phyloP scores from a whole-genome alignment of 768 basidiomycete species.

The Hygrocybe punicea region DNA sequence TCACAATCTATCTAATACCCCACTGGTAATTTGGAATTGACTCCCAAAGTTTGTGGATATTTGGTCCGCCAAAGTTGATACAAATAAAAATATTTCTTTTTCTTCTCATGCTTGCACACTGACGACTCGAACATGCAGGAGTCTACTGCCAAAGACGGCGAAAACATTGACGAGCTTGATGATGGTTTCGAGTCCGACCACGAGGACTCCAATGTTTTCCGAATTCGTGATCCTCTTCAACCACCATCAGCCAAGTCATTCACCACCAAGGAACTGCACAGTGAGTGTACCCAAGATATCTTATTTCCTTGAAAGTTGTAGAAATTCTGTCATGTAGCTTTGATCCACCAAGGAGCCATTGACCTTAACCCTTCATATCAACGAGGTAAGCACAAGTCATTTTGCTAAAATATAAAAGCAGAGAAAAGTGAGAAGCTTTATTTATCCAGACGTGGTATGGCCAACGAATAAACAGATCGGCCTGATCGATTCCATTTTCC shows the following conservation, averaged over 20 bases:
- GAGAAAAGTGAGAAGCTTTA: too few relatives aligned
- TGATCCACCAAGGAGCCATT: slow-evolving; percentile 67
- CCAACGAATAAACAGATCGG: slow-evolving; percentile 62
- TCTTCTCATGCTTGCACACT: slow-evolving; percentile 6
- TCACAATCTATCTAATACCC: neutral
- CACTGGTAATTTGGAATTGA: too few relatives aligned
- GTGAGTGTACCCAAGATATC: slow-evolving; percentile 30
- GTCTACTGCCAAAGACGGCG: slow-evolving; percentile 22
- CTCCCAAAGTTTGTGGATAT: too few relatives aligned
- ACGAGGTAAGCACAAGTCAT: slow-evolving; percentile 45
- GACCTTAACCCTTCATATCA: slow-evolving; percentile 73
- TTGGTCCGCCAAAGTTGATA: neutral
- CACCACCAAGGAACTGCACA: slow-evolving; percentile 46
- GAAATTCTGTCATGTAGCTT: slow-evolving; percentile 34
- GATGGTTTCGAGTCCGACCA: slow-evolving; percentile 42
- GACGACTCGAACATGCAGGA: slow-evolving; percentile 7
- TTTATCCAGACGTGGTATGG: slow-evolving; percentile 86
- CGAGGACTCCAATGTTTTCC: slow-evolving; percentile 42
- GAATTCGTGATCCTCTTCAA: slow-evolving; percentile 40
- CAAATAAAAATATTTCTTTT: too few relatives aligned
- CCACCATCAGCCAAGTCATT: slow-evolving; percentile 41
- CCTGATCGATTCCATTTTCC: slow-evolving; percentile 74
- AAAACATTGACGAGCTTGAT: slow-evolving; percentile 49
- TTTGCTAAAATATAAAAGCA: slow-evolving; percentile 25
- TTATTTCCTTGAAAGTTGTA: neutral